Evolutionary conservation across 352 stramenopile genomes (phyloP).

Genomic region (Phytophthora pisi): DNA sequence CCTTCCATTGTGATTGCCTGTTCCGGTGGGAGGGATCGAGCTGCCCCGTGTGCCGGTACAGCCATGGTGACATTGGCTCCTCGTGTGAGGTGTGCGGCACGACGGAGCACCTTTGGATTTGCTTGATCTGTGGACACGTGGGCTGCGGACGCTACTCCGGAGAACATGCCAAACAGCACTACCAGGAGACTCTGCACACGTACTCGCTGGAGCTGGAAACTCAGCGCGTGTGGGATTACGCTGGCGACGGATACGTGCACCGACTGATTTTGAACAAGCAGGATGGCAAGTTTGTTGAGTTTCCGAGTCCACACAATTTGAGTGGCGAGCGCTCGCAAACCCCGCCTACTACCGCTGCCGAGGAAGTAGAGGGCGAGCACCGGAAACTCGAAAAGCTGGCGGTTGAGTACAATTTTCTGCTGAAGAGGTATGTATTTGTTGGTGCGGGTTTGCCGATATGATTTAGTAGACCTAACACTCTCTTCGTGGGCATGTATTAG

Average conservation of each 20-base stretch:
- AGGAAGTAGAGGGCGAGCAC: slow-evolving; percentile 94
- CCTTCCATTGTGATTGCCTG: slow-evolving; percentile 97
- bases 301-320: slow-evolving; percentile 82
- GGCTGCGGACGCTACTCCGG: slow-evolving; percentile 96
- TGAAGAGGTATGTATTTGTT: slow-evolving; percentile 82
- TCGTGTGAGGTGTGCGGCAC: slow-evolving; percentile 95
- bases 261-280: slow-evolving; percentile 91
- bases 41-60: slow-evolving; percentile 97
- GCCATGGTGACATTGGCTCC: slow-evolving; percentile 93
- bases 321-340: slow-evolving; percentile 77
- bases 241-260: slow-evolving; percentile 89
- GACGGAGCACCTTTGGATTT: slow-evolving; percentile 96
- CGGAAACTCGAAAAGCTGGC: slow-evolving; percentile 96
- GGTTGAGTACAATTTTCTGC: slow-evolving; percentile 95
- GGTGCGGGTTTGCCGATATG: neutral
- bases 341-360: slow-evolving; percentile 61
- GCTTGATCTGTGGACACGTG: slow-evolving; percentile 95
- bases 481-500: slow-evolving; percentile 30
- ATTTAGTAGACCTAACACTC: neutral
- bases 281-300: slow-evolving; percentile 96
- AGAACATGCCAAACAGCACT: slow-evolving; percentile 95
- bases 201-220: slow-evolving; percentile 97
- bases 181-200: slow-evolving; percentile 92
- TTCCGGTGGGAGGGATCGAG: slow-evolving; percentile 95
- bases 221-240: slow-evolving; percentile 96